These are phyloP conservation scores for Candida germanica DNA, from an alignment of 805 yeast genomes.

Conservation along the genomic window DNA sequence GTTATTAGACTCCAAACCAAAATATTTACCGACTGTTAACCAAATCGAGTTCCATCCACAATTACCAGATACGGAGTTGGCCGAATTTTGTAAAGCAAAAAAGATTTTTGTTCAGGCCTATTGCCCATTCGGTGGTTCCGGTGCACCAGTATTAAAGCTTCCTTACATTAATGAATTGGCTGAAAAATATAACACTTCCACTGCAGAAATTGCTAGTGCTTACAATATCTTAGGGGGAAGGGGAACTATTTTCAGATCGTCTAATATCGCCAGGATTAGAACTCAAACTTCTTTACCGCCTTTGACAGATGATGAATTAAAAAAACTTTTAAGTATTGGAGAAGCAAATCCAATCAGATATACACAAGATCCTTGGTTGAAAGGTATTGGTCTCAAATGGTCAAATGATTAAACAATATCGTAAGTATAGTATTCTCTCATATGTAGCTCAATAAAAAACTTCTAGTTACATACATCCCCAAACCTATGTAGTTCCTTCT, in stretches of 20 bases:
- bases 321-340: slow-evolving; percentile 28
- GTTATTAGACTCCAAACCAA: slow-evolving; percentile 22
- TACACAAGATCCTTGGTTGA: slow-evolving; percentile 34
- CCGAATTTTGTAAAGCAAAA: slow-evolving; percentile 33
- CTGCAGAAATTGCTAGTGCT: slow-evolving; percentile 58
- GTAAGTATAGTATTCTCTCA: too few species aligned
- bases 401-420: too few species aligned
- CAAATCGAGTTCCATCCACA: slow-evolving; percentile 38
- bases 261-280: slow-evolving; percentile 60
- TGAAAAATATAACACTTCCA: slow-evolving; percentile 48
- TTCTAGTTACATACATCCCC: too few species aligned
- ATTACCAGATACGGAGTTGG: slow-evolving; percentile 39
- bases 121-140: slow-evolving; percentile 62
- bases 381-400: slow-evolving; percentile 36
- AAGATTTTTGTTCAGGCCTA: slow-evolving; percentile 49
- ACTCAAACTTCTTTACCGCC: slow-evolving; percentile 32
- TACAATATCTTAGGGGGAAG: slow-evolving; percentile 62
- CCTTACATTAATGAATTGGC: slow-evolving; percentile 53
- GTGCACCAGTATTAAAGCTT: slow-evolving; percentile 60
- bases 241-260: slow-evolving; percentile 65
- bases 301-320: slow-evolving; percentile 36
- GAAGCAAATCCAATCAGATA: slow-evolving; percentile 30
- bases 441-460: too few species aligned
- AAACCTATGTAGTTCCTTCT: too few species aligned
- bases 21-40: slow-evolving; percentile 27